Conservation (phyloP, 768 basidiomycete species). For the Termitomyces sp. region DNA sequence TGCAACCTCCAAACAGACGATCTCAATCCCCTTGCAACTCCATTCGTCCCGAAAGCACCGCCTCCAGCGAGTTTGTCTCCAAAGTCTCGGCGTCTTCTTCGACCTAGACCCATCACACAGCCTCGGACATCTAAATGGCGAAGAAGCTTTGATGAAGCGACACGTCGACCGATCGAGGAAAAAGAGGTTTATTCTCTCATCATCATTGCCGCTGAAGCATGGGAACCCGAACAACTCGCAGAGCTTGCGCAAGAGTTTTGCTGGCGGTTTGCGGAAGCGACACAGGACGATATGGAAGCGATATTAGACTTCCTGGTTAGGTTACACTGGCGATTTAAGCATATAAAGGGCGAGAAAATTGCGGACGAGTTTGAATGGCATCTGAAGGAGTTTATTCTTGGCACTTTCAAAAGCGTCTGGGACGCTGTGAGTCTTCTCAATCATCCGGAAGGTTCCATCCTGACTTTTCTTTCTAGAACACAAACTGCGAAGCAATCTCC, state of each 20-base stretch:
- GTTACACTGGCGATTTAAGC: slow-evolving; percentile 7
- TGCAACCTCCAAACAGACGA: slow-evolving; percentile 4
- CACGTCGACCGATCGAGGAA: background rate
- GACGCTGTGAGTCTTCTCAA: slow-evolving; percentile 12
- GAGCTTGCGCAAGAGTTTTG: slow-evolving; percentile 15
- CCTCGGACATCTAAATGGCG: slow-evolving; percentile 10
- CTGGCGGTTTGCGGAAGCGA: slow-evolving; percentile 11
- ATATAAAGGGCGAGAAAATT: slow-evolving; percentile 8
- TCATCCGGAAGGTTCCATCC: background rate
- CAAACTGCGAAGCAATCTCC: slow-evolving; percentile 12
- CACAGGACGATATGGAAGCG: slow-evolving; percentile 1
- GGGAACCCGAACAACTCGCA: slow-evolving; percentile 12
- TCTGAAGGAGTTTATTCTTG: slow-evolving; percentile 12
- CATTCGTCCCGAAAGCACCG: slow-evolving; percentile 5
- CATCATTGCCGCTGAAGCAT: slow-evolving; percentile 6
- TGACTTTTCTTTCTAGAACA: slow-evolving; percentile 1
- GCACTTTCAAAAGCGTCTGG: slow-evolving; percentile 16
- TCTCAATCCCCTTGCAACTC: slow-evolving; percentile 7
- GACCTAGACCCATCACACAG: slow-evolving; percentile 7
- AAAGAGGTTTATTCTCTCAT: slow-evolving; percentile 10
- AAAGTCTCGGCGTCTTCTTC: slow-evolving; percentile 9
- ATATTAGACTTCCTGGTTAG: slow-evolving; percentile 6
- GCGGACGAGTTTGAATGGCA: slow-evolving; percentile 13
- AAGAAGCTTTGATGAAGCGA: slow-evolving; percentile 9
- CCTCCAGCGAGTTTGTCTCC: background rate